These are phyloP conservation scores for Boletus vinaceobasis DNA, from an alignment of 768 basidiomycete genomes.

Conservation along the genomic window DNA sequence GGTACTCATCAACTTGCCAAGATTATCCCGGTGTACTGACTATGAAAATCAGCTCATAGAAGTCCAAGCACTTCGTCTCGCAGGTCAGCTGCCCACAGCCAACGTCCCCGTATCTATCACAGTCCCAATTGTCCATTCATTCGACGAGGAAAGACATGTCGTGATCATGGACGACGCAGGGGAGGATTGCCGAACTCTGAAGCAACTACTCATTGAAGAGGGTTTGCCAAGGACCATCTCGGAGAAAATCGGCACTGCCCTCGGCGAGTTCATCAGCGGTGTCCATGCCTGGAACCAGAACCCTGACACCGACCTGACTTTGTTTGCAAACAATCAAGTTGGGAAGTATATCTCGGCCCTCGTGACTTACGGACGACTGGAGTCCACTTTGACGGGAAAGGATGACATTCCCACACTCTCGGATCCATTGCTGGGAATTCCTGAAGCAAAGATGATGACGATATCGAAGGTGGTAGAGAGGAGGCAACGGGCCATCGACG, in stretches of 20 bases:
- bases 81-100: slow-evolving; percentile 31
- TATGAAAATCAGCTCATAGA: slow-evolving; percentile 39
- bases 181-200: slow-evolving; percentile 33
- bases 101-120: slow-evolving; percentile 39
- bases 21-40: slow-evolving; percentile 2
- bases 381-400: slow-evolving; percentile 35
- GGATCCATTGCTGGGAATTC: slow-evolving; percentile 42
- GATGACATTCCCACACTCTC: slow-evolving; percentile 33
- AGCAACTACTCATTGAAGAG: slow-evolving; percentile 38
- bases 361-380: slow-evolving; percentile 44
- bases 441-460: slow-evolving; percentile 33
- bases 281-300: slow-evolving; percentile 49
- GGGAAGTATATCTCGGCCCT: slow-evolving; percentile 41
- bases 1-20: slow-evolving; percentile 33
- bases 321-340: slow-evolving; percentile 39
- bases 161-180: slow-evolving; percentile 68
- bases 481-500: slow-evolving; percentile 30
- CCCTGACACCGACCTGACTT: slow-evolving; percentile 26
- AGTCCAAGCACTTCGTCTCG: slow-evolving; percentile 48
- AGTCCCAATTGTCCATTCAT: slow-evolving; percentile 47
- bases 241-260: slow-evolving; percentile 45
- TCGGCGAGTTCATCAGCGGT: slow-evolving; percentile 53
- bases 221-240: slow-evolving; percentile 29
- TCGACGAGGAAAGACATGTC: slow-evolving; percentile 47
- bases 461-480: slow-evolving; percentile 33